Base-by-base conservation (phyloP, 805 yeast genomes). In the Sungouiella blattae region DNA sequence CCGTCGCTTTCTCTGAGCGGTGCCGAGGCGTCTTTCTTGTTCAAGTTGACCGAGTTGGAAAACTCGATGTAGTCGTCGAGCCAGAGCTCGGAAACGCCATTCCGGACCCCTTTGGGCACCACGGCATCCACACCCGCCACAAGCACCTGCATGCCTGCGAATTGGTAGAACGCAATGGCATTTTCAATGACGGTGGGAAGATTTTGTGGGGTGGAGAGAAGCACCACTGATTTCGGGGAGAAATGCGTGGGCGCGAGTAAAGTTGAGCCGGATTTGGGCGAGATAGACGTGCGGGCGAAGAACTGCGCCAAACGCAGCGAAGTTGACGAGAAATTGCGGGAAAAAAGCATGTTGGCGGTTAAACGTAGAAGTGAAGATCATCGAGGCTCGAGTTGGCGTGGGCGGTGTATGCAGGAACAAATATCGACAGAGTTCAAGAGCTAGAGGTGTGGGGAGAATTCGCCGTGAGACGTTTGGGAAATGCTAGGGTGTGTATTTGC, bases 81-180 rank as follows among this genome's bases (percentile, higher is more conserved):
- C 74, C 74, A 68, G 39, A 68, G 44, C 44, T 62, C 68, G 7
- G 65, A 53, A 2, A 66, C 46, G 0, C 72, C 74, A 40, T 56
- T 51, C 22, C 64, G 39, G 8, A 41, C 43, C 3, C 64, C 58
- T 30, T 51, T 49, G 12, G 65, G 63, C 11, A 59, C 56, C 12
- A 62, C 55, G 3, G 65, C 47, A 36, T 68, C 73, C 3, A 66
- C 53, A 1, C 70, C 71, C 0, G 70, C 73, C 11, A 67, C 70
- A 8, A 62, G 46, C 2, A 65, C 57, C 44, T 66, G 71, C 13
- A 67, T 26, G 5, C 48, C 35, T 11, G 51, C 35, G 12, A 50
- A 23, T 27, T 60, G 57, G 39, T 52, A 46, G 8, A 58, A 39
- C 1, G 38, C 28, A 9, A 67, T 57, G 12, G 64, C 51, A 27